Base-by-base conservation (phyloP, 116 monocot genomes). In the Iris pallida region DNA sequence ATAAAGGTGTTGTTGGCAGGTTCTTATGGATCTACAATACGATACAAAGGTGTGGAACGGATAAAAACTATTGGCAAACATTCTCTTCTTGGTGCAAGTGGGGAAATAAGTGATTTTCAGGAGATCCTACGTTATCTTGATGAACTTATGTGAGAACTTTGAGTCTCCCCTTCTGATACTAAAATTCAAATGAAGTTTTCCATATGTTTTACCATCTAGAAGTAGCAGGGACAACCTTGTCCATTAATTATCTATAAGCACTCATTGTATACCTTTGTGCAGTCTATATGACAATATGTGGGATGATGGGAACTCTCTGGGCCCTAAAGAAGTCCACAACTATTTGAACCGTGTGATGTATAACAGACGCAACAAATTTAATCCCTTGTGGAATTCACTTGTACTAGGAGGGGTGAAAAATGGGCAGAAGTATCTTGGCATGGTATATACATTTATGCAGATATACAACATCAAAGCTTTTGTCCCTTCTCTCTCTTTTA, bases 41-140 rank as follows among this genome's bases (percentile, higher is more conserved):
- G 95, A 40, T 96, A 91, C 84, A 96, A 96, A 78, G 76, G 82
- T 64, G 81, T 96, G 47, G 95, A 96, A 76, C 81, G 89, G 20
- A 82, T 91, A 30, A 91, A 96, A 60, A 47, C 78, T 43, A 80
- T 96, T 76, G 95, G 95, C 14, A 91, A 92, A 71, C 95, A 96
- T 76, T 83, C 92, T 65, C 77, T 96, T 72, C 76, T 96, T 72
- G 91, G 95, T 74, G 95, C 86, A 55, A 91, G 95, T 79, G 92
- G 92, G 53, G 95, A 96, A 89, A 76, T 89, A 42, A 96, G 95
- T 73, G 95, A 96, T 62, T 96, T 96, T 69, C 95, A 96, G 70
- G 95, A 96, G 80, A 91, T 96, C 45, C 61, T 91, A 73, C 81
- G 83, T 19, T 89, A 82, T 71, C 89, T 96, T 57, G 95, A 96